Evolutionary conservation across 2,329 filamentous ascomycete species (phyloP), one percentile per base, ranked within the genome.

Genomic region (Phaeosphaeriaceae sp.): DNA sequence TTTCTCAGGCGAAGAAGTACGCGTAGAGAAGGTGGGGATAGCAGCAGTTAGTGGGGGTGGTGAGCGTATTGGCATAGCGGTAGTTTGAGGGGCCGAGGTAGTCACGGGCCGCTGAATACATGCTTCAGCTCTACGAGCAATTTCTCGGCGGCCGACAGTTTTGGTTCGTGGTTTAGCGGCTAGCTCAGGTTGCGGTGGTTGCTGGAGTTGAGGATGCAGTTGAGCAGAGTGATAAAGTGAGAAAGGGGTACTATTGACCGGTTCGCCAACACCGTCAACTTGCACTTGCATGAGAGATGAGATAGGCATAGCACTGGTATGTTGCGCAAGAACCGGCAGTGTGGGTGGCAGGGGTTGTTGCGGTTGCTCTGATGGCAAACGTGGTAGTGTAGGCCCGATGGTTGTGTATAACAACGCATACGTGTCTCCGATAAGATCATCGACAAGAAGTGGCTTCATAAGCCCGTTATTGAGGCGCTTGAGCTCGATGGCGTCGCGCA

Each of bases 381-480:
- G 67, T 37, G 80, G 74, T n/a, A 91, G 74, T 3, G 78, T 79
- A 34, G 82, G 82, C 2, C 85, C 85, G 40, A 92, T 76, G 23
- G 87, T 83, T 15, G 82, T 80, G 67, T 90, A 94, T 13, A 96
- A 78, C 40, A 85, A 81, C 1, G 90, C 88, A 72, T 96, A 99
- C 40, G 89, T 87, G 73, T 99, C 94, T 17, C 87, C 89, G 58
- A 97, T 89, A n/a, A 97, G 81, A 66, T 99, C 94, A 64, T 99
- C 94, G 36, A 97, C 93, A 8, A 87, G 81, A 0, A 86, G 83
- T 0, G 88, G 83, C 73, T 96, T 97, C 83, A 95, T 94, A 6
- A 96, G 80, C 38, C 87, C 88, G 33, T 87, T 87, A 67, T 99
- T 99, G 36, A 97, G 82, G 69, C 86, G 87, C 66, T 89, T 89